These are phyloP conservation scores for Puccinellia tenuiflora DNA, from an alignment of 176 grass and related monocot species.

Conservation along the genomic window DNA sequence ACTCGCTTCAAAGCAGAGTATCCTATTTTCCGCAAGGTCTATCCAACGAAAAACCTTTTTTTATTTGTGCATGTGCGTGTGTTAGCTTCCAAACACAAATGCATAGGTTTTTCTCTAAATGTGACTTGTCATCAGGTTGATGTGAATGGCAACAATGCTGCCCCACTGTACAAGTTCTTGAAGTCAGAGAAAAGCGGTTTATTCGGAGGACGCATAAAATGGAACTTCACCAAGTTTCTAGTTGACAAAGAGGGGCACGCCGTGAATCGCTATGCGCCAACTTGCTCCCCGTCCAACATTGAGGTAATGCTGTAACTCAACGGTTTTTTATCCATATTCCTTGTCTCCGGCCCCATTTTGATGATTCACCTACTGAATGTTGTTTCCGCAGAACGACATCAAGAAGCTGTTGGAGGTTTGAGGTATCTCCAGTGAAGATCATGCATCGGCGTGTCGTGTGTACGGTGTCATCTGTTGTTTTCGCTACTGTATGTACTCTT, in stretches of 20 bases:
- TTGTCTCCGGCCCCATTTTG: background rate
- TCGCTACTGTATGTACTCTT: background rate
- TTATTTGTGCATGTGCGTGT: background rate
- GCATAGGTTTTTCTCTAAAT: background rate
- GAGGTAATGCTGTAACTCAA: constrained; percentile 35
- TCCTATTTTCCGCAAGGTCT: constrained; percentile 58
- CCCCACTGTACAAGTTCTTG: constrained; percentile 51
- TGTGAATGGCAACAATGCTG: constrained; percentile 53
- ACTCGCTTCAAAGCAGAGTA: constrained; percentile 45
- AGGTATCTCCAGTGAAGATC: background rate
- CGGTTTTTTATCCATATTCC: background rate
- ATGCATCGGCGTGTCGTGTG: background rate
- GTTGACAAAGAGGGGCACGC: constrained; percentile 56
- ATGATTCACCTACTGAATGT: background rate
- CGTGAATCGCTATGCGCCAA: constrained; percentile 45
- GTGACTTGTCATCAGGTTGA: constrained; percentile 34
- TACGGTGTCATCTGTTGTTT: background rate
- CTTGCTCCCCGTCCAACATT: constrained; percentile 37
- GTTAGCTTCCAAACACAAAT: background rate
- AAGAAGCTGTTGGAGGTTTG: constrained; percentile 43
- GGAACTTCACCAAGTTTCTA: constrained; percentile 62
- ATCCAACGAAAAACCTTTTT: background rate
- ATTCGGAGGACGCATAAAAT: constrained; percentile 51
- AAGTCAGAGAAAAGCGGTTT: constrained; percentile 43
- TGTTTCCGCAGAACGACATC: constrained; percentile 50